Conservation (phyloP, 345 rosid species). For the Arabis alpina region DNA sequence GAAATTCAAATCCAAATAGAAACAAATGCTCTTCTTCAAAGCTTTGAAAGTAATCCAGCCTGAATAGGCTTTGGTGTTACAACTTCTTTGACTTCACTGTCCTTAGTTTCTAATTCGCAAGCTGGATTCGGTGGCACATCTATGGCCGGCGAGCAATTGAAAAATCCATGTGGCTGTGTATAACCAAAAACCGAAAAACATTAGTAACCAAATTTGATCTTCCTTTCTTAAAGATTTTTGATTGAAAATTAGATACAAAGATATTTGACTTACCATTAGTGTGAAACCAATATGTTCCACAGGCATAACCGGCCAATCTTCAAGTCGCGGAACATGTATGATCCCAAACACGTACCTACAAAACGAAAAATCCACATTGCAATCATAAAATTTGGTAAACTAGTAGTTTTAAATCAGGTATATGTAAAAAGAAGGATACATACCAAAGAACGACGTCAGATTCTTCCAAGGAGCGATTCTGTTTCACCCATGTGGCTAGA, state of each 20-base stretch:
- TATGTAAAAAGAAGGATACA: slow-evolving; percentile 32
- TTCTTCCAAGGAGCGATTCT: slow-evolving; percentile 83
- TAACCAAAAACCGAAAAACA: background rate
- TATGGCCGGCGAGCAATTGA: slow-evolving; percentile 91
- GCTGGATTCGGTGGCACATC: slow-evolving; percentile 81
- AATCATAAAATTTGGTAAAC: slow-evolving; percentile 2
- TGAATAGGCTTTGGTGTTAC: slow-evolving; percentile 51
- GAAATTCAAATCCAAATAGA: background rate
- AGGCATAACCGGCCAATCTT: slow-evolving; percentile 97
- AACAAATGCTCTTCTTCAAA: slow-evolving; percentile 47
- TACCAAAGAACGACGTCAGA: slow-evolving; percentile 83
- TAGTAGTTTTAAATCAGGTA: slow-evolving; percentile 6
- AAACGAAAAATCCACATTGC: background rate
- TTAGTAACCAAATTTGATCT: background rate
- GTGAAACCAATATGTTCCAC: slow-evolving; percentile 83
- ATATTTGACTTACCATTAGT: slow-evolving; percentile 61
- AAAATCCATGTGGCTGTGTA: slow-evolving; percentile 93
- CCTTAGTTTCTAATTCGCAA: slow-evolving; percentile 71
- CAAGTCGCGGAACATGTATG: slow-evolving; percentile 86
- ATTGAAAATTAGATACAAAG: background rate
- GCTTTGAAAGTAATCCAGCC: slow-evolving; percentile 66
- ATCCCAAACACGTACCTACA: slow-evolving; percentile 90
- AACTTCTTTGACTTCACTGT: slow-evolving; percentile 63
- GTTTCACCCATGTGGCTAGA: slow-evolving; percentile 79
- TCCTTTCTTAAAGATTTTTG: background rate